Evolutionary conservation across 768 basidiomycete genomes (phyloP), one percentile per base, ranked within the genome.

Genomic region (Stropharia rugosoannulata): DNA sequence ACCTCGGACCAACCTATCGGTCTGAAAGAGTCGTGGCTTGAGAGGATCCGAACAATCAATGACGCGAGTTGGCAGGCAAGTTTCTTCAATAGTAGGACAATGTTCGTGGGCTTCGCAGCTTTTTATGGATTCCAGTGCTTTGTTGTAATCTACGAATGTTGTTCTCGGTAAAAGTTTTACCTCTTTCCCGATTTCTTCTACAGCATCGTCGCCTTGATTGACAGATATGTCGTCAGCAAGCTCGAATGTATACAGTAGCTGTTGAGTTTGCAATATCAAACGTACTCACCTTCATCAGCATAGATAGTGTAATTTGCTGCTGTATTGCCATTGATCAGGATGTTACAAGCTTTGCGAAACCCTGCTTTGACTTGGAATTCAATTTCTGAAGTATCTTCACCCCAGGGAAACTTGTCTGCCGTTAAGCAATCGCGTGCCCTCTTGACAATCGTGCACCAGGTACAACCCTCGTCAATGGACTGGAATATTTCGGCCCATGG

Each of bases 81-180:
- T 58, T 35, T 54, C 57, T 25, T 35, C 37, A 12, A 16, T 46
- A 9, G 22, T 5, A 7, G 52, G 37, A 37, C 57, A 58, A 29
- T 58, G 52, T 46, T 54, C 48, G 29, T 58, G 57, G n/a, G 46
- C 42, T 10, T 39, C 47, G 45, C 56, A 57, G 7, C 40, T 19
- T 9, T 48, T 57, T 37, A 57, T 32, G 29, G 36, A 45, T 25
- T 52, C 51, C 22, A 52, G 4, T 16, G 45, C 56, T 11, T 48
- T 51, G 10, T 41, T 11, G 16, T 57, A 57, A 29, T 57, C 56
- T 13, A 36, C 56, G 18, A 52, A 57, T 13, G 45, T 40, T 25
- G 45, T 22, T 27, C 51, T 56, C 36, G 49, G 43, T 43, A 51
- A 45, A 6, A 56, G 25, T 8, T 18, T 37, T 1, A 41, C n/a